Evolutionary conservation across 371 early-diverging fungal species (phyloP).

Genomic region (Actinomucor elegans): DNA sequence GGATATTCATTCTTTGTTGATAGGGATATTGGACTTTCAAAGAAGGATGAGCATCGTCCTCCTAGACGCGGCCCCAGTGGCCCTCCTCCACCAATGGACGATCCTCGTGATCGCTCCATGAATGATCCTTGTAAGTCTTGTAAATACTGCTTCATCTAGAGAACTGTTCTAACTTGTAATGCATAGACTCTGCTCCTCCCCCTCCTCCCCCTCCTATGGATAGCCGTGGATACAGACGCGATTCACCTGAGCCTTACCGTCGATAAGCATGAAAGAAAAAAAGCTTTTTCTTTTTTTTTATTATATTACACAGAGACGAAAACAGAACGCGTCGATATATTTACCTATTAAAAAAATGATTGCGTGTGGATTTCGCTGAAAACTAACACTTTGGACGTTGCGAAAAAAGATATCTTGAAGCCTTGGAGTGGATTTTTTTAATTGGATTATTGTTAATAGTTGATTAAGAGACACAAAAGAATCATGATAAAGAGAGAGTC

Average conservation of each 20-base stretch:
- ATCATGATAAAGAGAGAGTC: too few species aligned
- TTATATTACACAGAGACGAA: not conserved
- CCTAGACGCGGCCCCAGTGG: conserved; percentile 20
- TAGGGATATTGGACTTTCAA: conserved; percentile 68
- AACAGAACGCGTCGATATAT: too few species aligned
- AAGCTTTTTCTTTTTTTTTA: not conserved
- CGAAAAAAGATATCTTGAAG: too few species aligned
- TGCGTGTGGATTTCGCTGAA: too few species aligned
- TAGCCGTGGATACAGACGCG: conserved; percentile 41
- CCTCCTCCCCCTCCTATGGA: conserved; percentile 36
- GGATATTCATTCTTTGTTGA: not conserved
- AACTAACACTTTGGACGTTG: too few species aligned
- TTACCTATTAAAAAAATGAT: too few species aligned
- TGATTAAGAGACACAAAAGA: too few species aligned
- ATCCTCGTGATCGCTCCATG: conserved; percentile 23
- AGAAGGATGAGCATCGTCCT: conserved; percentile 58
- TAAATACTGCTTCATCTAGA: not conserved
- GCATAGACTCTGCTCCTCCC: conserved; percentile 24
- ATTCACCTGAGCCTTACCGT: conserved; percentile 40
- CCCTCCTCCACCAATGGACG: conserved; percentile 27
- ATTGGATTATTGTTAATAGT: too few species aligned
- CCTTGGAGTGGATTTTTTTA: too few species aligned
- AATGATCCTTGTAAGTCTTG: conserved; percentile 32
- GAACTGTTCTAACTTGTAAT: not conserved
- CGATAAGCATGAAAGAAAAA: conserved; percentile 25